Base-by-base conservation (phyloP, 768 basidiomycete genomes). In the Lactarius psammicola region DNA sequence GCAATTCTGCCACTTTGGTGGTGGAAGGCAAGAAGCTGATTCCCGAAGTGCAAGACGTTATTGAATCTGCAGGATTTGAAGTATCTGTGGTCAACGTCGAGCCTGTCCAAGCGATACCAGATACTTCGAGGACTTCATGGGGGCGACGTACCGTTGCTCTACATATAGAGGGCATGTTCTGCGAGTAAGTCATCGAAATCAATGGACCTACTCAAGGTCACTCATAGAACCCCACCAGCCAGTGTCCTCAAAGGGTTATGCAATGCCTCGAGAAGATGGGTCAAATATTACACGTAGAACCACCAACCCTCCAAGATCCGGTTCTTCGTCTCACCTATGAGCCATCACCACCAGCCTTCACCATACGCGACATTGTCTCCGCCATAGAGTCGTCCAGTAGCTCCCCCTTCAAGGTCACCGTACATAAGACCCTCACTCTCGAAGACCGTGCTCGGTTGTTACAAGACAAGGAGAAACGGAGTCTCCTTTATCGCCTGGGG, bases 361-460 rank as follows among this genome's bases (percentile, higher is more conserved):
- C 88, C 28, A 81, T 95, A 60, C 86, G 92, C n/a, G 77, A 78
- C 30, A 85, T 93, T 51, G 75, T 90, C 7, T 71, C 78, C 15
- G 73, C 77, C 7, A 78, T 90, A 18, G 73, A 75, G 13, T 70
- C 75, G 0, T 70, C 75, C 6, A 76, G 80, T 1, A 78, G 82
- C 15, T 77, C 80, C 15, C 77, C 80, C 0, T 84, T 86, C 72
- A 72, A 71, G 1, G 81, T 80, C 7, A 76, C 79, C 2, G 62
- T 86, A 1, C 73, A 82, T 67, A 79, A 76, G 20, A 82, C 86
- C 3, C 82, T 84, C 3, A 80, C 87, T 0, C 76, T 89, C 56
- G 87, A 89, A 67, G 82, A 87, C 56, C 80, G 84, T 20, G 79
- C 87, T 11, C 81, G 79, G 18, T 70, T 72, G 30, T 84, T 89